These are phyloP conservation scores for Exophiala spinifera DNA, from an alignment of 2,329 filamentous ascomycete genomes.

Conservation along the genomic window DNA sequence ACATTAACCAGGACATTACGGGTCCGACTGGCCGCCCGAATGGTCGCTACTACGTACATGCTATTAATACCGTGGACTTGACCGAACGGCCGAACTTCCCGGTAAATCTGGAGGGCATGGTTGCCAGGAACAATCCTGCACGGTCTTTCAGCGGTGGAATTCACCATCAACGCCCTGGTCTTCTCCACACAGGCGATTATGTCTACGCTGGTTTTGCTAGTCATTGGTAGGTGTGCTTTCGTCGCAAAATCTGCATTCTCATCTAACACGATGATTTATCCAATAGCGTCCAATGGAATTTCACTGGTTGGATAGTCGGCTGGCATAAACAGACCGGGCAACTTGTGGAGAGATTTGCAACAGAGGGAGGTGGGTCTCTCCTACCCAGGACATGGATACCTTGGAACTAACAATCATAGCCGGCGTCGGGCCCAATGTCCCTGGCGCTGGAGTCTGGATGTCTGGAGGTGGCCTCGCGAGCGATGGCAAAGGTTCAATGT, in stretches of 20 bases:
- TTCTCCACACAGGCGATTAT: slow-evolving; percentile 47
- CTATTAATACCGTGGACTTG: slow-evolving; percentile 40
- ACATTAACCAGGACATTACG: slow-evolving; percentile 40
- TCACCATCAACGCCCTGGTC: slow-evolving; percentile 51
- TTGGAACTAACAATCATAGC: slow-evolving; percentile 10
- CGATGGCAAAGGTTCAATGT: slow-evolving; percentile 30
- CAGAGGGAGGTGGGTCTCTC: slow-evolving; percentile 18
- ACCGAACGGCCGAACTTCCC: slow-evolving; percentile 46
- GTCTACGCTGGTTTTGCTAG: slow-evolving; percentile 56
- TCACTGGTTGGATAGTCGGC: slow-evolving; percentile 53
- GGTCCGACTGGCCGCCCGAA: slow-evolving; percentile 36
- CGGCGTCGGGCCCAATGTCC: slow-evolving; percentile 19
- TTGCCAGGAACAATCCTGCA: slow-evolving; percentile 46
- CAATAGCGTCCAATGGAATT: slow-evolving; percentile 51
- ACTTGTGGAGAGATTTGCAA: slow-evolving; percentile 22
- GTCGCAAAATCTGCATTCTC: not conserved
- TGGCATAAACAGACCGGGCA: slow-evolving; percentile 37
- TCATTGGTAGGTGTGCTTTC: slow-evolving; percentile 40
- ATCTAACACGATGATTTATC: not conserved
- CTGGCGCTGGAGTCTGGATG: slow-evolving; percentile 29
- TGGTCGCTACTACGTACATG: slow-evolving; percentile 42
- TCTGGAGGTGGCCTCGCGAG: slow-evolving; percentile 32
- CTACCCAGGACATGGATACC: not conserved
- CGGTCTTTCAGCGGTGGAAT: slow-evolving; percentile 55
- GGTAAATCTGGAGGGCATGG: slow-evolving; percentile 46